Evolutionary conservation across 1,284 basidiomycete genomes (phyloP).

Genomic region (Leccinum pseudoinsigne): DNA sequence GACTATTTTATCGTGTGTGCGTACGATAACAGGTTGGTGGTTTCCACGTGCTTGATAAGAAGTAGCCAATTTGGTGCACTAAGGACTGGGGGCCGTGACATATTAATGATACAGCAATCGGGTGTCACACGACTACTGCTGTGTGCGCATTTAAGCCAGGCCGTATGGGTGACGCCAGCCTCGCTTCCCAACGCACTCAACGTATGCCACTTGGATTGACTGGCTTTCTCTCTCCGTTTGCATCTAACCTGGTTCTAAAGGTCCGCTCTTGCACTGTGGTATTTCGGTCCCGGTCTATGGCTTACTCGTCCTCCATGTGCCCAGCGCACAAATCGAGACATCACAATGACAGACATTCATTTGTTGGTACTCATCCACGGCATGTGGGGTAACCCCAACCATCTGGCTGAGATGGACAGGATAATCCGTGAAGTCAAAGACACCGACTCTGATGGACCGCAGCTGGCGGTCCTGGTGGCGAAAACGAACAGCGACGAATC

Average conservation of each 20-base stretch:
- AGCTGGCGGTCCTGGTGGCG: constrained; percentile 52
- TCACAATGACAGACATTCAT: constrained; percentile 42
- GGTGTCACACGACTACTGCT: constrained; percentile 1
- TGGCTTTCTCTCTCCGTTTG: background rate
- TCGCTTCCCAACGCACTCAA: constrained; percentile 1
- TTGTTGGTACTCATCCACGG: constrained; percentile 78
- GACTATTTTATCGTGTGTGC: constrained; percentile 2
- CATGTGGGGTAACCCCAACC: constrained; percentile 77
- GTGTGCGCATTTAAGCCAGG: constrained; percentile 1
- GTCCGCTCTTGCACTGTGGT: constrained; percentile 3
- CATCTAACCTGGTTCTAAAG: background rate
- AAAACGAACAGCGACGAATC: constrained; percentile 53
- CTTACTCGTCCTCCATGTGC: background rate
- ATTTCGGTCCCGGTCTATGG: background rate
- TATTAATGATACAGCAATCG: background rate
- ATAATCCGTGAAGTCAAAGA: constrained; percentile 43
- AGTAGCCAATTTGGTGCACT: background rate
- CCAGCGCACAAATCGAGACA: constrained; percentile 5
- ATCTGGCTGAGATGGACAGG: constrained; percentile 48
- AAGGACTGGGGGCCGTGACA: constrained; percentile 2
- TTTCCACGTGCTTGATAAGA: background rate
- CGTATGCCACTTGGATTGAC: constrained; percentile 4
- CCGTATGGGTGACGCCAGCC: constrained; percentile 11
- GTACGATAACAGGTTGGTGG: background rate
- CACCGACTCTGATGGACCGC: constrained; percentile 13